These are phyloP conservation scores for Rubia peregrina DNA, from an alignment of 305 asterid species.

Conservation along the genomic window DNA sequence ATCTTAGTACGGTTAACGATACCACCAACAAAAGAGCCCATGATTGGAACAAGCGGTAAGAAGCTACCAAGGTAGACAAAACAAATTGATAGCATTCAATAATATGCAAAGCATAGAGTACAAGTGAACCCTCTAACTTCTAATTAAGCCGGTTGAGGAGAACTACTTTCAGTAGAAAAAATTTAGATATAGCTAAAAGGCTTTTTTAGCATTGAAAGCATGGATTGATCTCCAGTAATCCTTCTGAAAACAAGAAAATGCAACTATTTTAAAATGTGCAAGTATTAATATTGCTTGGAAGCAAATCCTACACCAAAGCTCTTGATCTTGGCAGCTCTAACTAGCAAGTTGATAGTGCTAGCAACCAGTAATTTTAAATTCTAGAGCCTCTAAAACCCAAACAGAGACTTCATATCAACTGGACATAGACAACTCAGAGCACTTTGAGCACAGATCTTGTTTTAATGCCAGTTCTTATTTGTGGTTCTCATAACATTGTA, in stretches of 20 bases:
- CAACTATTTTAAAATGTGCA: neutral
- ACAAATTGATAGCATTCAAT: neutral
- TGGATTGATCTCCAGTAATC: neutral
- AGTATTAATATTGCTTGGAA: neutral
- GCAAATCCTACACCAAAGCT: neutral
- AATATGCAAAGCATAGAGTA: neutral
- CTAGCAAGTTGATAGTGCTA: neutral
- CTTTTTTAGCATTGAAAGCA: neutral
- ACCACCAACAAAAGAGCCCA: neutral
- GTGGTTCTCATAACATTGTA: neutral
- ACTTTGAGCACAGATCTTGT: neutral
- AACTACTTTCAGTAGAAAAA: neutral
- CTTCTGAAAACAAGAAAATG: slow-evolving; percentile 1
- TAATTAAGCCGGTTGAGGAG: neutral
- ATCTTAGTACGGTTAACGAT: neutral
- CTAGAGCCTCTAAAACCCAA: no score
- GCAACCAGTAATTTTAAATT: neutral
- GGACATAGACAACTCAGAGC: neutral
- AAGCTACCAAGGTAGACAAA: neutral
- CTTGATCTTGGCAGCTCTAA: neutral
- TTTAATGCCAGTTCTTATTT: neutral
- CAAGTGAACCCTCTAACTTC: neutral
- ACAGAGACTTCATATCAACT: neutral
- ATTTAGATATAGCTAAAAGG: neutral
- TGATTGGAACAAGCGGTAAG: neutral